Evolutionary conservation across 257 asterid genomes (phyloP).

Genomic region (Solanum clarkiae): DNA sequence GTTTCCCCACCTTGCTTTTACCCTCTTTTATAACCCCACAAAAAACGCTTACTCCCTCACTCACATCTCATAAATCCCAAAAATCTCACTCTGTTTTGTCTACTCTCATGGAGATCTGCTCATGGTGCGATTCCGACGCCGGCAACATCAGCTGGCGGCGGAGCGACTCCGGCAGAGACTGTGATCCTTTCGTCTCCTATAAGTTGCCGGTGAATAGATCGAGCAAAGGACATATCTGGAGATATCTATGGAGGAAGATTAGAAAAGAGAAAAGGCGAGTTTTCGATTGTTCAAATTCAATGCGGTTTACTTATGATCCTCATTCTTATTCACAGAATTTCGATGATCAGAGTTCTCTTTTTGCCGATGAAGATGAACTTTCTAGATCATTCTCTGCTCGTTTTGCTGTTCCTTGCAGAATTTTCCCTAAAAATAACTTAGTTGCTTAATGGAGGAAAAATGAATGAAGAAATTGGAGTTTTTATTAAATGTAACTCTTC

Average conservation of each 20-base stretch:
- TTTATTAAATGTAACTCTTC: not conserved
- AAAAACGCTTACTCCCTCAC: not conserved
- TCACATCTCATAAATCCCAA: not conserved
- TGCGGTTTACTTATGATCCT: conserved; percentile 62
- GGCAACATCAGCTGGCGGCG: not conserved
- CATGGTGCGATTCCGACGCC: not conserved
- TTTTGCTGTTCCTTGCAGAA: conserved; percentile 56
- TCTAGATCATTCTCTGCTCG: conserved; percentile 78
- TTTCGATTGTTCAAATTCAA: conserved; percentile 24
- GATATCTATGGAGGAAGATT: conserved; percentile 57
- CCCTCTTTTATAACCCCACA: not conserved
- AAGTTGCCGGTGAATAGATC: conserved; percentile 15
- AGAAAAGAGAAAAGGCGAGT: conserved; percentile 48
- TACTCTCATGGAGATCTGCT: not conserved
- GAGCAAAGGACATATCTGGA: conserved; percentile 32
- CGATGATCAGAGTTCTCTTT: conserved; percentile 35
- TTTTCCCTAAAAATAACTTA: conserved; percentile 37
- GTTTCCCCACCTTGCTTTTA: not conserved
- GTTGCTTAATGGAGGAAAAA: conserved; percentile 7
- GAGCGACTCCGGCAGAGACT: not conserved
- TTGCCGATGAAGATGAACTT: conserved; percentile 34
- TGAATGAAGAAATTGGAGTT: not conserved
- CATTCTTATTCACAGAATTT: conserved; percentile 63
- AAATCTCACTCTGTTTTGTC: not conserved
- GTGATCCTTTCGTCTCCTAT: not conserved